Evolutionary conservation across 768 basidiomycete species (phyloP), one percentile per base, ranked within the genome.

Genomic region (Pulveroboletus sp.): DNA sequence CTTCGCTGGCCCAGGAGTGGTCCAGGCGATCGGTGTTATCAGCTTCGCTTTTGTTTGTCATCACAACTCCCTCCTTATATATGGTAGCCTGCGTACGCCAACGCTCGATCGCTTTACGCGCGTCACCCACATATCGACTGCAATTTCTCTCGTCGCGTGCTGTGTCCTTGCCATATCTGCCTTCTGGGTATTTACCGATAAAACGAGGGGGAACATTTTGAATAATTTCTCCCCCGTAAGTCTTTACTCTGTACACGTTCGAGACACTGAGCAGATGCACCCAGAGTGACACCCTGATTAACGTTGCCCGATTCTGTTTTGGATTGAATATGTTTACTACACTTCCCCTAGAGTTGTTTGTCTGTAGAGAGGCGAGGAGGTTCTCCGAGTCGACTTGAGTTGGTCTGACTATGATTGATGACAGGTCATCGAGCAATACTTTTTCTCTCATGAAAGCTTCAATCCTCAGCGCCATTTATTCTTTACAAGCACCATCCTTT

Each of bases 311-410:
- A 14, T 90, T 96, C 58, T 93, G 89, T 63, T 93, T 94, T 63
- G 93, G 93, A 10, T 67, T 93, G 56, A 96, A 95, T 69, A 99
- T 98, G 96, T 96, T 97, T 61, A 94, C 94, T 1, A 99, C 96
- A 0, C 80, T 97, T 18, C 96, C 96, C 1, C 75, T 99, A 36
- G 96, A 99, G 60, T 74, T 93, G 12, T 99, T 98, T 65, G 96
- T 99, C 24, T 99, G 96, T 63, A 80, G 96, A 72, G 96, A 99
- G 76, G 93, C 89, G 47, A 8, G 43, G 64, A 55, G 39, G 6
- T 24, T 47, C 28, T 43, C 8, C 17, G 39, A 35, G 40, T 27
- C 10, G n/a, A 44, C n/a, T 26, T 17, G n/a, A 30, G 10, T 48
- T 18, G 5, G 28, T 40, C 47, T 56, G 48, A 57, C 15, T 17